Percentiles rank a stretch among this genome's conserved stretches.
These are phyloP conservation scores for Backusella circina DNA, from an alignment of 192 early-diverging fungal species.

Conservation along the genomic window DNA sequence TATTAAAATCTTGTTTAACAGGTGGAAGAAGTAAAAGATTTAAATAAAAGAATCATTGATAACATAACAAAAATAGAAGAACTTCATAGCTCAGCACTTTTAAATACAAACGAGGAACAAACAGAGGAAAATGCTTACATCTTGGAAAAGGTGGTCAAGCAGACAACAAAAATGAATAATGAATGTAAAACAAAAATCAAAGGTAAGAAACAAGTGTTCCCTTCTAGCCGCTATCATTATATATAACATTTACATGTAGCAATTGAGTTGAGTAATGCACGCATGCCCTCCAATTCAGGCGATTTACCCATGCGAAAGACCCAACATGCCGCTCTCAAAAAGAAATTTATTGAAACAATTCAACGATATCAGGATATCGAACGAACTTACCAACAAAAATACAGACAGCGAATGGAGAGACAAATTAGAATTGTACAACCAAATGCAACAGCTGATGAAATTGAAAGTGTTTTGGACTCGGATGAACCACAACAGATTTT, in stretches of 20 bases:
- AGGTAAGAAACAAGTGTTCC: slow-evolving; percentile 11
- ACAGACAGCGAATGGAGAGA: slow-evolving; percentile 76
- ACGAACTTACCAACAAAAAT: slow-evolving; percentile 78
- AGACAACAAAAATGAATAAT: slow-evolving; percentile 33
- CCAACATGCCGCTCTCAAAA: slow-evolving; percentile 47
- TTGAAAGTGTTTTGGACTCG: slow-evolving; percentile 68
- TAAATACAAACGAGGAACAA: slow-evolving; percentile 35
- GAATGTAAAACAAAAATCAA: slow-evolving; percentile 52
- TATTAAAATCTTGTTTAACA: neutral
- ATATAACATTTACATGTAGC: slow-evolving; percentile 6
- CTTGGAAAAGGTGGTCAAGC: slow-evolving; percentile 19
- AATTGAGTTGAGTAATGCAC: slow-evolving; percentile 33
- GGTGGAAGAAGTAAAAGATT: slow-evolving; percentile 35
- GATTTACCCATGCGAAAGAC: slow-evolving; percentile 39
- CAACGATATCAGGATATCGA: slow-evolving; percentile 78
- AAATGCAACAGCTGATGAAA: slow-evolving; percentile 69
- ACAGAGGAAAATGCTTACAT: slow-evolving; percentile 26
- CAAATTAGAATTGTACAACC: slow-evolving; percentile 87
- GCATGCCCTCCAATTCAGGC: slow-evolving; percentile 24
- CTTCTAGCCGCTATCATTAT: neutral
- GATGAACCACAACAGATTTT: slow-evolving; percentile 74
- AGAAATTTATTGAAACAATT: slow-evolving; percentile 63
- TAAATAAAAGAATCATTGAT: slow-evolving; percentile 24
- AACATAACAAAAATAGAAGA: slow-evolving; percentile 36
- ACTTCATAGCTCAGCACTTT: slow-evolving; percentile 30